These are phyloP conservation scores for Camellia lanceoleosa DNA, from an alignment of 148 eudicot genomes.

Conservation along the genomic window DNA sequence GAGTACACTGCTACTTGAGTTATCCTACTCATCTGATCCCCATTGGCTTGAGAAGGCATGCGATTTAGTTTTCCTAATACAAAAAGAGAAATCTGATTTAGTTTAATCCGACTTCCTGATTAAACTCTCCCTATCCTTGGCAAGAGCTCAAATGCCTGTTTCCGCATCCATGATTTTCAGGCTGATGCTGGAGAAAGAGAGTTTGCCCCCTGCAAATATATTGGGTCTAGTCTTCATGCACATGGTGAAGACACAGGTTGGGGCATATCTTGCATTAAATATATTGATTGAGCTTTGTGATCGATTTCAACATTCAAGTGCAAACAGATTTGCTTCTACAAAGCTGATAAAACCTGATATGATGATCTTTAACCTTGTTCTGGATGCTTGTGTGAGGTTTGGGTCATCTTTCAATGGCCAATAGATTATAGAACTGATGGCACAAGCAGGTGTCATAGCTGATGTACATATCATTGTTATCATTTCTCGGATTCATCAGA, in stretches of 20 bases:
- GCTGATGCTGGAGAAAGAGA: conserved; percentile 56
- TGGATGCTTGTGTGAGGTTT: conserved; percentile 67
- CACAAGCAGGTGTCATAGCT: conserved; percentile 51
- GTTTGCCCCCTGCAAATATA: conserved; percentile 38
- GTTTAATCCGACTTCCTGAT: conserved; percentile 43
- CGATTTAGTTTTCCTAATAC: conserved; percentile 38
- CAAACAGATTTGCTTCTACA: conserved; percentile 32
- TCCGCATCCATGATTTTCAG: conserved; percentile 63
- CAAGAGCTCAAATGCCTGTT: conserved; percentile 72
- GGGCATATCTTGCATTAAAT: conserved; percentile 67
- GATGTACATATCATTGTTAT: conserved; percentile 64
- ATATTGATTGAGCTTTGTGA: conserved; percentile 67
- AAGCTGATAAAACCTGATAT: conserved; percentile 48
- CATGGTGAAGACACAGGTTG: conserved; percentile 75
- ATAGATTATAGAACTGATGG: conserved; percentile 69
- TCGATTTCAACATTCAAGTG: conserved; percentile 22
- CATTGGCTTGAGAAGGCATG: conserved; percentile 57
- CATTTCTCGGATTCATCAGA: conserved; percentile 63
- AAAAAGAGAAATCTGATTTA: conserved; percentile 40
- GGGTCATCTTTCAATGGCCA: conserved; percentile 61
- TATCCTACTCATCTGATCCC: conserved; percentile 64
- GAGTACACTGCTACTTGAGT: conserved; percentile 46
- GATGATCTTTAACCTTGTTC: conserved; percentile 67
- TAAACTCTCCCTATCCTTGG: conserved; percentile 66
- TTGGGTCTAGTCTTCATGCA: conserved; percentile 56